Conservation (phyloP, 768 basidiomycete genomes). For the Peribolospora kevripleyi region DNA sequence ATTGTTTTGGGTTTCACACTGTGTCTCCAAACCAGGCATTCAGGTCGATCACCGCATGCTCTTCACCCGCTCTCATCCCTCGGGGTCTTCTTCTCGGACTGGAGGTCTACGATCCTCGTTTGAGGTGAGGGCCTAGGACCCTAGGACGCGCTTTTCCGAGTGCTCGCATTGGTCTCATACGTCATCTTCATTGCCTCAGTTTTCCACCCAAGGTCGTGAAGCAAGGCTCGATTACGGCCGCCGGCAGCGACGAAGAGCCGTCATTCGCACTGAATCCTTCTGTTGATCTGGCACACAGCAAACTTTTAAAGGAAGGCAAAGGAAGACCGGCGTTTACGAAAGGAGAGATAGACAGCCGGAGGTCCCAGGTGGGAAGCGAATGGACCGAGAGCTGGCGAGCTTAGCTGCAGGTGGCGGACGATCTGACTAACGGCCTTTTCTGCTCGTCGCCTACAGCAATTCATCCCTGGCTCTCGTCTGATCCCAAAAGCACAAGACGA, state of each 20-base stretch:
- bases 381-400: neutral
- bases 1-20: neutral
- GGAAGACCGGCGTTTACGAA: conserved; percentile 7
- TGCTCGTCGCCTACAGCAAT: conserved; percentile 26
- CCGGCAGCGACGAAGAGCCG: neutral
- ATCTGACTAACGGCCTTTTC: neutral
- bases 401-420: neutral
- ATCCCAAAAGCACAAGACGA: conserved; percentile 47
- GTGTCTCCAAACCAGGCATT: conserved; percentile 32
- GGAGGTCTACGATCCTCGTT: conserved; percentile 58
- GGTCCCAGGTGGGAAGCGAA: conserved; percentile 33
- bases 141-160: neutral
- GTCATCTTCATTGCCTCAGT: conserved; percentile 22
- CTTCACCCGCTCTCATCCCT: conserved; percentile 41
- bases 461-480: conserved; percentile 52
- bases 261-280: neutral
- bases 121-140: conserved; percentile 33
- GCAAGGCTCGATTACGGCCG: conserved; percentile 14
- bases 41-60: conserved; percentile 34
- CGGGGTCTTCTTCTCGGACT: conserved; percentile 55
- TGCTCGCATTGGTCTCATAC: neutral
- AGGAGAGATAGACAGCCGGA: conserved; percentile 51
- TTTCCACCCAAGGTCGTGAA: conserved; percentile 64
- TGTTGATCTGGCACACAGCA: conserved; percentile 25
- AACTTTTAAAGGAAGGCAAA: conserved; percentile 40